A percentile compares a stretch with the other conserved stretches of the same genome.
These are phyloP conservation scores for Rehmannia glutinosa DNA, from an alignment of 257 asterid species.

Conservation along the genomic window DNA sequence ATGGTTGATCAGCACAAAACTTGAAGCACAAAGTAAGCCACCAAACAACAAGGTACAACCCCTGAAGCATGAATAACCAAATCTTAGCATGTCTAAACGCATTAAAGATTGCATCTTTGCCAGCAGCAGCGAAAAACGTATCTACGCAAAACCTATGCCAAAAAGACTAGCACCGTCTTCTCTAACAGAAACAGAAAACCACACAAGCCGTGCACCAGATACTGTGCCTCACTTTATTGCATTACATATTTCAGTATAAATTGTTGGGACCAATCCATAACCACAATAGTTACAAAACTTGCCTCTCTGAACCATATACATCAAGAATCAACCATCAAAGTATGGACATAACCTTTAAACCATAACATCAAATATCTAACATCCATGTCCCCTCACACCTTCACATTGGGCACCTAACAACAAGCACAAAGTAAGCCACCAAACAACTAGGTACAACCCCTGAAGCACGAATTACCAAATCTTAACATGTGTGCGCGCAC, in stretches of 20 bases:
- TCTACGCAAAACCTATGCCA: too few relatives aligned
- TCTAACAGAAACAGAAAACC: too few relatives aligned
- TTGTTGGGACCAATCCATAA: background rate
- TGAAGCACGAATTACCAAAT: background rate
- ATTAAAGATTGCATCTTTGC: background rate
- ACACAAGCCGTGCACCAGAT: background rate
- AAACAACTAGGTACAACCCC: background rate
- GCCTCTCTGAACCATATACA: constrained; percentile 96
- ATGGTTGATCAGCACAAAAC: too few relatives aligned
- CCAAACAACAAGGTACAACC: background rate
- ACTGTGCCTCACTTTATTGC: background rate
- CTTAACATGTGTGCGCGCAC: background rate
- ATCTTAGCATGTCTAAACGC: background rate
- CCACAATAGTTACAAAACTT: background rate
- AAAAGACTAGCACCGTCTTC: too few relatives aligned
- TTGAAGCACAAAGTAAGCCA: background rate
- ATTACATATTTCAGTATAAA: background rate
- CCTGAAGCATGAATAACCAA: background rate
- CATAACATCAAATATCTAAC: background rate
- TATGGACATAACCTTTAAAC: too few relatives aligned
- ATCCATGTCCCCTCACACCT: too few relatives aligned
- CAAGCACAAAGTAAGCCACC: background rate
- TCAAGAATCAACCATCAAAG: too few relatives aligned
- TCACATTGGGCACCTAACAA: background rate
- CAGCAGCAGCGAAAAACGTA: background rate